Percentiles rank a stretch among this genome's conserved stretches.
phyloP scores from a whole-genome alignment of 371 early-diverging fungal genomes.

The Mucor circinelloides region DNA sequence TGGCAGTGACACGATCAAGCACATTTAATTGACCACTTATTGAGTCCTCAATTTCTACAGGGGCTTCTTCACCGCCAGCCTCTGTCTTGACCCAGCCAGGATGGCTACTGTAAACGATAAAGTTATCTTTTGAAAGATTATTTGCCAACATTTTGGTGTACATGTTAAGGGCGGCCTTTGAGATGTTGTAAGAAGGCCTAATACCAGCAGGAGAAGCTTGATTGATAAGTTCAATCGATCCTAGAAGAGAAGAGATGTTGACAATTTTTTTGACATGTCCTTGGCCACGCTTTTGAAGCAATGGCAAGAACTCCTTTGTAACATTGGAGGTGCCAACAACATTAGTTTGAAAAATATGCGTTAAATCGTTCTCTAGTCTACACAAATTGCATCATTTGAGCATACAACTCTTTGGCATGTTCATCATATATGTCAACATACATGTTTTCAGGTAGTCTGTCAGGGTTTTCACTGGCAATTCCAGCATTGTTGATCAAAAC shows the following conservation, averaged over 20 bases:
- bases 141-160: slow-evolving; percentile 12
- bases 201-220: background rate
- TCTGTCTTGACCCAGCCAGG: slow-evolving; percentile 33
- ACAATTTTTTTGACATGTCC: slow-evolving; percentile 21
- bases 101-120: slow-evolving; percentile 18
- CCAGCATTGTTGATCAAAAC: slow-evolving; percentile 44
- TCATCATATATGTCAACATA: no score
- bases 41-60: slow-evolving; percentile 1
- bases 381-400: background rate
- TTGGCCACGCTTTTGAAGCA: slow-evolving; percentile 24
- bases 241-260: slow-evolving; percentile 28
- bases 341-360: slow-evolving; percentile 19
- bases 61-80: slow-evolving; percentile 18
- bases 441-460: background rate
- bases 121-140: slow-evolving; percentile 17
- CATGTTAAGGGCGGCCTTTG: slow-evolving; percentile 28
- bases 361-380: no score
- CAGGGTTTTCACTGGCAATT: background rate
- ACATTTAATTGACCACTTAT: slow-evolving; percentile 12
- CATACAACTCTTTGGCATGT: background rate
- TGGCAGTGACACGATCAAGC: slow-evolving; percentile 3
- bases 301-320: slow-evolving; percentile 21
- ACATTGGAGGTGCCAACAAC: slow-evolving; percentile 12
- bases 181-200: slow-evolving; percentile 15
- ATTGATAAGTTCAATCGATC: slow-evolving; percentile 3